These are phyloP conservation scores for Aegilops bicornis DNA, from an alignment of 176 grass and related monocot species.

Conservation along the genomic window DNA sequence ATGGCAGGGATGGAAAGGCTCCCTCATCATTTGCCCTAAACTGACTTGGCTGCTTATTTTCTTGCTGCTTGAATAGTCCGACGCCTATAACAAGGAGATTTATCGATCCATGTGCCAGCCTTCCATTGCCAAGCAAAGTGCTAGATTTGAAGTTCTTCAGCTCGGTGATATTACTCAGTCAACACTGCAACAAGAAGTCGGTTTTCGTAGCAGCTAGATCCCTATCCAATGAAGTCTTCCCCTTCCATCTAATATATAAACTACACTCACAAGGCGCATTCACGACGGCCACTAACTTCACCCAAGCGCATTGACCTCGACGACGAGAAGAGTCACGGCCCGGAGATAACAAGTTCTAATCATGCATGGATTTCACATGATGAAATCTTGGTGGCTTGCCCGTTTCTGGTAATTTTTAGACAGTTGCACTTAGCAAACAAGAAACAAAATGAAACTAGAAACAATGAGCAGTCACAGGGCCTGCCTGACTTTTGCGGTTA, in stretches of 20 bases:
- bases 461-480: neutral
- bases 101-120: neutral
- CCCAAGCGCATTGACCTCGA: neutral
- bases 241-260: neutral
- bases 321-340: too few species aligned
- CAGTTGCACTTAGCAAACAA: neutral
- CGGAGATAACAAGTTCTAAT: neutral
- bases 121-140: neutral
- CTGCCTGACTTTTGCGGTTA: neutral
- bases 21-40: conserved; percentile 30
- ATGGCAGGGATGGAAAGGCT: conserved; percentile 23
- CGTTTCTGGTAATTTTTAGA: neutral
- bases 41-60: neutral
- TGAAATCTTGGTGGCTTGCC: too few species aligned
- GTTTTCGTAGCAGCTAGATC: neutral
- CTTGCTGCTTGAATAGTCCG: neutral
- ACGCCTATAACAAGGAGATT: neutral
- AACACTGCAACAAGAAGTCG: neutral
- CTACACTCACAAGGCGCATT: neutral
- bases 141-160: too few species aligned
- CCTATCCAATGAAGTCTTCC: neutral
- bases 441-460: neutral
- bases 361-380: neutral
- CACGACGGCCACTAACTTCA: neutral
- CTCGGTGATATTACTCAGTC: neutral